Conservation (phyloP, 352 stramenopile species). For the Globisporangium carolinianum region DNA sequence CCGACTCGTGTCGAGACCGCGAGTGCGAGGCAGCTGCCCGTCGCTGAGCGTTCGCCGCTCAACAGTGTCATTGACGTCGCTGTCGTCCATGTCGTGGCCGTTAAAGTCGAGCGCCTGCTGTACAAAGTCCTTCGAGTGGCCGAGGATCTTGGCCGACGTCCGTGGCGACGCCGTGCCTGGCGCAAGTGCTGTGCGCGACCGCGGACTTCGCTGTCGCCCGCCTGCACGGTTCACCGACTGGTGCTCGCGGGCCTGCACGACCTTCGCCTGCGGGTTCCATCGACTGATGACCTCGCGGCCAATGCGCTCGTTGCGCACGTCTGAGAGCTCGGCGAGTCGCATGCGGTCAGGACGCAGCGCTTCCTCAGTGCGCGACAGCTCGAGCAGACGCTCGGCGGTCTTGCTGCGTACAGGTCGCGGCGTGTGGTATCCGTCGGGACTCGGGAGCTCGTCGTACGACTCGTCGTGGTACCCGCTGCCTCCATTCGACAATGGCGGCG, state of each 20-base stretch:
- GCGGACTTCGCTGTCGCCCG: slow-evolving; percentile 11
- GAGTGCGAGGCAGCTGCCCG: slow-evolving; percentile 9
- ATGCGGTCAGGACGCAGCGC: slow-evolving; percentile 56
- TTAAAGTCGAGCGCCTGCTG: slow-evolving; percentile 73
- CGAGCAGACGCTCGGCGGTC: slow-evolving; percentile 36
- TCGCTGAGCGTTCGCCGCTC: not conserved
- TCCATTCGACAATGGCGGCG: slow-evolving; percentile 3
- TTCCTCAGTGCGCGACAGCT: slow-evolving; percentile 44
- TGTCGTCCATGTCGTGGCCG: slow-evolving; percentile 32
- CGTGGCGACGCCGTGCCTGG: slow-evolving; percentile 25
- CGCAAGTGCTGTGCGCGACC: slow-evolving; percentile 11
- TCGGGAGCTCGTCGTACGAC: slow-evolving; percentile 15
- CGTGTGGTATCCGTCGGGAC: slow-evolving; percentile 22
- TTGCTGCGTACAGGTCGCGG: slow-evolving; percentile 26
- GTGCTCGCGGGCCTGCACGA: slow-evolving; percentile 12
- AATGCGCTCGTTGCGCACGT: slow-evolving; percentile 50
- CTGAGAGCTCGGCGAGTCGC: slow-evolving; percentile 65
- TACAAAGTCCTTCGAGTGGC: slow-evolving; percentile 68
- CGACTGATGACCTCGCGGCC: slow-evolving; percentile 24
- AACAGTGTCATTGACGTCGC: slow-evolving; percentile 19
- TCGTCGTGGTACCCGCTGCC: slow-evolving; percentile 10
- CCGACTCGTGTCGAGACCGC: slow-evolving; percentile 9
- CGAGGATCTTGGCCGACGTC: slow-evolving; percentile 51
- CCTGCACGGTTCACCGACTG: too few species aligned
- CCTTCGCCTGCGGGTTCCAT: slow-evolving; percentile 40